Percentiles rank a stretch among this genome's conserved stretches.
Conservation (phyloP, 371 early-diverging fungal genomes). For the Phascolomyces articulosus region DNA sequence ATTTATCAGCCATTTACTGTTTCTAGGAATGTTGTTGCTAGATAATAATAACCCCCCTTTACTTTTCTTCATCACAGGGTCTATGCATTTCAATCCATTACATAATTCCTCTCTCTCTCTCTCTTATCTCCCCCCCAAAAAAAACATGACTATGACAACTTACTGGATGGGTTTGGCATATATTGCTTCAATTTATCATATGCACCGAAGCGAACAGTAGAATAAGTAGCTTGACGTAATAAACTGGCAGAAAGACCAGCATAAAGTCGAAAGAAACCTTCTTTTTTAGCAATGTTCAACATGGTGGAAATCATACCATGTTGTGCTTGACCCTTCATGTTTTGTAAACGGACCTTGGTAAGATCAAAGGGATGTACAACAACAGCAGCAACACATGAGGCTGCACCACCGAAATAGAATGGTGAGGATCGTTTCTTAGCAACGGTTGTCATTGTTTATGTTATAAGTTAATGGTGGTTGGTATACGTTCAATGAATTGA, state of each 20-base stretch:
- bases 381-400: constrained; percentile 62
- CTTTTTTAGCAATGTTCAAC: constrained; percentile 33
- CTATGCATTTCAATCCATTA: too few relatives aligned
- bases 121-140: too few relatives aligned
- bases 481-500: too few relatives aligned
- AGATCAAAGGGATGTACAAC: constrained; percentile 75
- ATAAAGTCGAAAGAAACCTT: constrained; percentile 54
- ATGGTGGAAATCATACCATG: constrained; percentile 43
- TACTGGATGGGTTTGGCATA: neutral
- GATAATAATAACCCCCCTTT: neutral
- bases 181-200: constrained; percentile 61
- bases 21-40: too few relatives aligned
- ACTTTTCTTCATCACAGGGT: too few relatives aligned
- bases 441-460: neutral
- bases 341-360: constrained; percentile 74
- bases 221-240: constrained; percentile 71
- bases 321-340: constrained; percentile 31
- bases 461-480: too few relatives aligned
- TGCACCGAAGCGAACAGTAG: constrained; percentile 68
- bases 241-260: constrained; percentile 66
- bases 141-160: too few relatives aligned
- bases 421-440: constrained; percentile 35
- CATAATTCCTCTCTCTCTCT: too few relatives aligned
- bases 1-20: too few relatives aligned
- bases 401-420: constrained; percentile 60